Evolutionary conservation across 257 asterid genomes (phyloP).

Genomic region (Rhazya stricta): DNA sequence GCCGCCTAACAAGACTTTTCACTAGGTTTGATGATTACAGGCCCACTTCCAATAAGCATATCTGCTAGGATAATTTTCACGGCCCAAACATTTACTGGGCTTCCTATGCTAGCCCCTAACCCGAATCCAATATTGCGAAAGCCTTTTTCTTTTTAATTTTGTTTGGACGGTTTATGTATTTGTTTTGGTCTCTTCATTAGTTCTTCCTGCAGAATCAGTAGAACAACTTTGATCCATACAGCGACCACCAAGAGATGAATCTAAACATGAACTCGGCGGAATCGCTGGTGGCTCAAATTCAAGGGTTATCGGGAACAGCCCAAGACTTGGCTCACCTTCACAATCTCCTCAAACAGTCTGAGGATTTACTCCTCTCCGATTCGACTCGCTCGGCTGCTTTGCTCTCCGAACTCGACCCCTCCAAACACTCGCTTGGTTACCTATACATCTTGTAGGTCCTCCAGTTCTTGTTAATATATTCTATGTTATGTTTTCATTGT

Average conservation of each 20-base stretch:
- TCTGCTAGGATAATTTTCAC: too few species aligned
- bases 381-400: constrained; percentile 49
- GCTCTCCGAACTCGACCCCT: constrained; percentile 67
- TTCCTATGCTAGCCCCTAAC: too few species aligned
- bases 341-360: constrained; percentile 59
- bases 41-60: too few species aligned
- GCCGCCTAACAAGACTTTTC: too few species aligned
- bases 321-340: constrained; percentile 63
- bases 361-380: constrained; percentile 61
- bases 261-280: constrained; percentile 67
- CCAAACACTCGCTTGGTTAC: constrained; percentile 72
- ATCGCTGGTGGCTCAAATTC: constrained; percentile 74
- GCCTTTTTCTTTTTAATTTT: background rate
- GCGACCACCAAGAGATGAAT: constrained; percentile 32
- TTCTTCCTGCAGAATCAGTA: background rate
- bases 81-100: too few species aligned
- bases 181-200: background rate
- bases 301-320: constrained; percentile 50
- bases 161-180: background rate
- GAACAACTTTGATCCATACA: background rate
- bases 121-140: background rate
- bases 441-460: constrained; percentile 56
- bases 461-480: background rate
- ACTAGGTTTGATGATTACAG: too few species aligned
- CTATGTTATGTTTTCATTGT: background rate